Evolutionary conservation across 2,329 filamentous ascomycete genomes (phyloP), one percentile per base, ranked within the genome.

Genomic region (Huntiella bhutanensis): DNA sequence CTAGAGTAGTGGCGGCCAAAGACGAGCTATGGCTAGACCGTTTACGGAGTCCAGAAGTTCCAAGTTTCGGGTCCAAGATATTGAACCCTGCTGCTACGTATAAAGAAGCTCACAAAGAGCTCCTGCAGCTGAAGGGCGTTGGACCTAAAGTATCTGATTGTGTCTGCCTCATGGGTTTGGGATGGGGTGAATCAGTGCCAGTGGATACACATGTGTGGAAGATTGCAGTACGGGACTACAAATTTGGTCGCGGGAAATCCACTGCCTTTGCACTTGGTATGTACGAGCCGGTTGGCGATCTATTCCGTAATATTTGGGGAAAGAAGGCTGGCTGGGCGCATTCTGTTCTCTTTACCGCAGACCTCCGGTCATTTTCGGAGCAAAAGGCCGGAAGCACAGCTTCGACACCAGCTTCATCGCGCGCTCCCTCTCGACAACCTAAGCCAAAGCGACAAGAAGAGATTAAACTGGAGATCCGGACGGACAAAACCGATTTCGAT

Each of bases 151-250:
- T 98, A 1, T 82, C 91, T 4, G 92, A 98, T 59, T 98, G 92
- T 57, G 87, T 96, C 5, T 94, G 83, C 57, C 66, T 98, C 15
- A 95, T 98, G 82, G 92, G 92, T 0, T 64, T 98, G 11, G 88
- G 87, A 22, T 98, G 92, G 88, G 82, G 82, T 32, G 88, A 96
- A 62, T 79, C 87, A 2, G 87, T 98, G 1, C 91, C 91, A 0
- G 83, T 98, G 32, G 91, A 98, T 60, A 98, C 92, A 1, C 92
- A 98, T 62, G 85, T 98, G 10, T 96, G 87, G 88, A 87, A 96
- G 65, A 96, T 98, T 57, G 92, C 91, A 1, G 84, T 92, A 59
- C 72, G 91, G 45, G 91, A 98, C 60, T 98, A 98, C 64, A 86
- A 80, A 49, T 93, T 98, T 55, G 83, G 84, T 5, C 88, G 84